phyloP scores from a whole-genome alignment of 768 basidiomycete species.

The Pulveroboletus sp. region DNA sequence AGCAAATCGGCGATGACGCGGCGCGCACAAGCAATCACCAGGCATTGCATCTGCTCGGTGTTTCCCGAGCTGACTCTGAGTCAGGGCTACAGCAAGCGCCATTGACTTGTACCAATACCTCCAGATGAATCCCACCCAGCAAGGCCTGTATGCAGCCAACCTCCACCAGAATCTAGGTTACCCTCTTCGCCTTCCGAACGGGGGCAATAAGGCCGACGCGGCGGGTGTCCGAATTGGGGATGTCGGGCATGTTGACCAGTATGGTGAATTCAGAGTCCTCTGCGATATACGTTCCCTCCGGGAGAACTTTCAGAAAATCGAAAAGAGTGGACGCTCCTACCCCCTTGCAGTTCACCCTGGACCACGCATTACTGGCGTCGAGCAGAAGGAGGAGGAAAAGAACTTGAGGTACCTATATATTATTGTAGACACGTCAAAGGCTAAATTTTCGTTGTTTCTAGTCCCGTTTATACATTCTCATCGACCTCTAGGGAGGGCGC shows the following conservation, averaged over 20 bases:
- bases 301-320: no score
- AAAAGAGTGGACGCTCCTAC: no score
- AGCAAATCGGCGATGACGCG: no score
- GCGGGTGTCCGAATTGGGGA: conserved; percentile 33
- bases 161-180: conserved; percentile 20
- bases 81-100: no score
- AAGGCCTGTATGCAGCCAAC: conserved; percentile 11
- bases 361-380: neutral
- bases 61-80: no score
- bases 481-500: neutral
- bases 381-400: no score
- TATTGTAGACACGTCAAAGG: neutral
- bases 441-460: neutral
- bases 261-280: conserved; percentile 28
- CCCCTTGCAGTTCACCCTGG: no score
- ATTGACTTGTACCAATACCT: no score
- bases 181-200: conserved; percentile 29
- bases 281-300: conserved; percentile 30
- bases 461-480: conserved; percentile 1
- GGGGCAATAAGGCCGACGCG: conserved; percentile 17
- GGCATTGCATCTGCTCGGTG: no score
- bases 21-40: no score
- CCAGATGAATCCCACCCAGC: neutral
- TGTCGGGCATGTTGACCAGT: conserved; percentile 28
- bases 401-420: neutral